phyloP scores from a whole-genome alignment of 2,329 filamentous ascomycete species.

The Chaetomium globosum region DNA sequence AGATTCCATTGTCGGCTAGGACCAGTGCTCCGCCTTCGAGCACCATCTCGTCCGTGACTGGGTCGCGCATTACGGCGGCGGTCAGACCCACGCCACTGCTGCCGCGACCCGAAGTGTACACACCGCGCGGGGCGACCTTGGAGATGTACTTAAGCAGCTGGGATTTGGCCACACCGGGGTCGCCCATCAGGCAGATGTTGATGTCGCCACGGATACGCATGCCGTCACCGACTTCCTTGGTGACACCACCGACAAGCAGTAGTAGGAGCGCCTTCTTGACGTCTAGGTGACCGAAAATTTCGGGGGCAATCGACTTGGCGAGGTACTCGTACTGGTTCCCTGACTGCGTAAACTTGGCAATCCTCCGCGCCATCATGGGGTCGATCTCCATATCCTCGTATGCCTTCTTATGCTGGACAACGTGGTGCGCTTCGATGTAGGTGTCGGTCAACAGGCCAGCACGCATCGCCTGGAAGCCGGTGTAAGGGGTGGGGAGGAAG shows the following conservation, averaged over 20 bases:
- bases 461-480: slow-evolving; percentile 96
- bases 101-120: slow-evolving; percentile 80
- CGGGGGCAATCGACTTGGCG: slow-evolving; percentile 92
- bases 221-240: slow-evolving; percentile 94
- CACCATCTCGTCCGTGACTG: slow-evolving; percentile 82
- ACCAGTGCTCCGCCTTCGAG: slow-evolving; percentile 79
- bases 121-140: slow-evolving; percentile 91
- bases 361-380: slow-evolving; percentile 74
- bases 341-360: slow-evolving; percentile 80
- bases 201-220: slow-evolving; percentile 99
- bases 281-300: slow-evolving; percentile 94
- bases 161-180: slow-evolving; percentile 98
- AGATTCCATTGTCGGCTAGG: slow-evolving; percentile 79
- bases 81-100: slow-evolving; percentile 82
- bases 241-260: slow-evolving; percentile 92
- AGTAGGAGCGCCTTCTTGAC: slow-evolving; percentile 98
- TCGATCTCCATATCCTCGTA: slow-evolving; percentile 92
- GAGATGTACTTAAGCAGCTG: slow-evolving; percentile 98
- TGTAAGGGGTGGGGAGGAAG: slow-evolving; percentile 96
- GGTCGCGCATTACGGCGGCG: slow-evolving; percentile 80
- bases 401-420: slow-evolving; percentile 96
- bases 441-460: slow-evolving; percentile 96
- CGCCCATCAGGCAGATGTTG: slow-evolving; percentile 98
- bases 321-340: slow-evolving; percentile 96
- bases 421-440: slow-evolving; percentile 90